Conservation (phyloP, 495 filamentous ascomycete species). For the Podospora pseudocomata region DNA sequence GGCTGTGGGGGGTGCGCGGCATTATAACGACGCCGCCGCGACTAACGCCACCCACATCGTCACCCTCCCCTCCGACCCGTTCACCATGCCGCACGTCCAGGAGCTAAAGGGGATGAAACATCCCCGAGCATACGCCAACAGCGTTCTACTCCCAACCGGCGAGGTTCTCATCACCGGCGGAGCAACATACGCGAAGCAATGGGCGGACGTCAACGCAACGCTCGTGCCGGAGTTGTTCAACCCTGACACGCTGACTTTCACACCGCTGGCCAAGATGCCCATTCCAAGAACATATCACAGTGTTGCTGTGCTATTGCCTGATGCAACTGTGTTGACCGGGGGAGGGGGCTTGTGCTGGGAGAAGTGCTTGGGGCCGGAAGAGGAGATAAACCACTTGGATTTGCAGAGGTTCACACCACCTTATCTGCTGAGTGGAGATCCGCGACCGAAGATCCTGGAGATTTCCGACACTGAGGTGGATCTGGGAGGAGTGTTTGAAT, state of each 20-base stretch:
- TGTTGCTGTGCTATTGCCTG: slow-evolving; percentile 52
- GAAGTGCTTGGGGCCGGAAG: slow-evolving; percentile 33
- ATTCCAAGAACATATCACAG: slow-evolving; percentile 55
- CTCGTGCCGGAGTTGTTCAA: background rate
- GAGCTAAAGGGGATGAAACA: background rate
- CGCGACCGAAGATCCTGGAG: background rate
- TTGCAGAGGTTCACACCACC: slow-evolving; percentile 43
- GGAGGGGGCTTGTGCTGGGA: slow-evolving; percentile 56
- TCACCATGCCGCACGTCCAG: background rate
- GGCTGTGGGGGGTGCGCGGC: background rate
- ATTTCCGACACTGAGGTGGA: background rate
- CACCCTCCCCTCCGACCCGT: background rate
- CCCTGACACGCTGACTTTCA: slow-evolving; percentile 28
- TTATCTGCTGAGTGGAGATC: background rate
- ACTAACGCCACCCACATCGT: background rate
- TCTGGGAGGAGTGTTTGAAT: background rate
- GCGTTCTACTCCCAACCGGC: background rate
- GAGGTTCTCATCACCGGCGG: background rate
- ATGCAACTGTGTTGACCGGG: slow-evolving; percentile 52
- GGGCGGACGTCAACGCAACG: background rate
- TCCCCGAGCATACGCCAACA: background rate
- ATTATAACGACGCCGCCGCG: background rate
- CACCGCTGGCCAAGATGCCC: slow-evolving; percentile 37
- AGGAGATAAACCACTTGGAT: slow-evolving; percentile 52
- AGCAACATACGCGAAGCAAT: background rate